Percentiles rank a stretch among this genome's conserved stretches.
These are phyloP conservation scores for Esteya vermicola DNA, from an alignment of 2,329 filamentous ascomycete genomes.

Conservation along the genomic window DNA sequence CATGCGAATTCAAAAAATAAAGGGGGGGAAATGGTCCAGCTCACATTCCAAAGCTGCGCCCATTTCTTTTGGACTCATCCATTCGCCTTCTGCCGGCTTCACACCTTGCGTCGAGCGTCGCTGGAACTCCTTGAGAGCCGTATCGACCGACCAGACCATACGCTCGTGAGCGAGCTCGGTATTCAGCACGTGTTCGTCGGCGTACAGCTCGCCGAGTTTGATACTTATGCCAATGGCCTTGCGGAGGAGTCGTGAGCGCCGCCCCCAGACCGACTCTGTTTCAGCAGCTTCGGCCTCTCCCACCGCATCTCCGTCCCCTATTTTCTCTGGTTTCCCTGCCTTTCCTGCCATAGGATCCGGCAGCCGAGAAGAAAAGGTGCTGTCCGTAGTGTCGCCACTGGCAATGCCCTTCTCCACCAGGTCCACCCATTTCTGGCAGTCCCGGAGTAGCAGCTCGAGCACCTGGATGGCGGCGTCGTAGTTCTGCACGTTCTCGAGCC, in stretches of 20 bases:
- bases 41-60: constrained; percentile 60
- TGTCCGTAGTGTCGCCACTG: constrained; percentile 25
- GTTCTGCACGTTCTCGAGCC: constrained; percentile 65
- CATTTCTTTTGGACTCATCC: constrained; percentile 57
- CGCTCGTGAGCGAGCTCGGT: constrained; percentile 59
- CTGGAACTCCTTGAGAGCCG: constrained; percentile 58
- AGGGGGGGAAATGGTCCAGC: constrained; percentile 1
- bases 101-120: constrained; percentile 52
- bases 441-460: constrained; percentile 58
- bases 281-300: no score
- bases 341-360: constrained; percentile 1
- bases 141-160: constrained; percentile 71
- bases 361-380: constrained; percentile 1
- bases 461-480: constrained; percentile 60
- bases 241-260: constrained; percentile 53
- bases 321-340: neutral
- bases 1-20: neutral
- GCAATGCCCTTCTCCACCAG: constrained; percentile 34
- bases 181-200: constrained; percentile 60
- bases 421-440: constrained; percentile 50
- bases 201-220: constrained; percentile 76
- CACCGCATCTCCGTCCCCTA: neutral
- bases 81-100: constrained; percentile 55
- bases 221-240: constrained; percentile 64
- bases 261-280: constrained; percentile 36